These are phyloP conservation scores for Lepidopterella palustris DNA, from an alignment of 495 filamentous ascomycete species.

Conservation along the genomic window DNA sequence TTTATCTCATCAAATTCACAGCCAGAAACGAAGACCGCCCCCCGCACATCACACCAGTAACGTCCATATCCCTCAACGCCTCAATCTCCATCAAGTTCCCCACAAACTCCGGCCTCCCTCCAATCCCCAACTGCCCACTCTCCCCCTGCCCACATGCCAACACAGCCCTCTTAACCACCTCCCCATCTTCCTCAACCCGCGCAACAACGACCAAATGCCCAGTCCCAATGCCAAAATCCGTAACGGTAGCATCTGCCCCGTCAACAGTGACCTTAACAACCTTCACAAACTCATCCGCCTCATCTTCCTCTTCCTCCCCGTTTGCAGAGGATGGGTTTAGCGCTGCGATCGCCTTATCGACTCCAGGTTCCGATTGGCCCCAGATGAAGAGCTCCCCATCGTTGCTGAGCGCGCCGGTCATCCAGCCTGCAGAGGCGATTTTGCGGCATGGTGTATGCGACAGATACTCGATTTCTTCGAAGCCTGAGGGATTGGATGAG, in stretches of 20 bases:
- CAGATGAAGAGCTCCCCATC: background rate
- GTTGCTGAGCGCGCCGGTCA: background rate
- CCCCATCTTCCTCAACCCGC: background rate
- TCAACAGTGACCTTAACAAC: background rate
- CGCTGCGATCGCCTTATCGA: background rate
- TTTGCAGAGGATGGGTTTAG: background rate
- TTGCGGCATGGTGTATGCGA: background rate
- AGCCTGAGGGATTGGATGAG: background rate
- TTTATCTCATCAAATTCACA: too few relatives aligned
- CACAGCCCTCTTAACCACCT: background rate
- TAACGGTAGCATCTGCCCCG: background rate
- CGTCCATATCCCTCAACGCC: too few relatives aligned
- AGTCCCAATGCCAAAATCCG: background rate
- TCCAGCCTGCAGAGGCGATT: background rate
- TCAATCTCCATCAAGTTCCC: background rate
- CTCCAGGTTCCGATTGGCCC: background rate
- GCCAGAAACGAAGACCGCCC: too few relatives aligned
- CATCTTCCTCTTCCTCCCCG: background rate
- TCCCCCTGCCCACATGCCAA: background rate
- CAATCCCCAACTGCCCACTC: background rate
- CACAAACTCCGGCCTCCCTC: background rate
- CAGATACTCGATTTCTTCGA: background rate
- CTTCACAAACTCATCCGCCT: background rate
- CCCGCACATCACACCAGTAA: too few relatives aligned
- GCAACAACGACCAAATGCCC: conserved; percentile 1